Evolutionary conservation across 2,329 filamentous ascomycete species (phyloP), one percentile per base, ranked within the genome.

Genomic region (Hymenoscyphus infarciens): DNA sequence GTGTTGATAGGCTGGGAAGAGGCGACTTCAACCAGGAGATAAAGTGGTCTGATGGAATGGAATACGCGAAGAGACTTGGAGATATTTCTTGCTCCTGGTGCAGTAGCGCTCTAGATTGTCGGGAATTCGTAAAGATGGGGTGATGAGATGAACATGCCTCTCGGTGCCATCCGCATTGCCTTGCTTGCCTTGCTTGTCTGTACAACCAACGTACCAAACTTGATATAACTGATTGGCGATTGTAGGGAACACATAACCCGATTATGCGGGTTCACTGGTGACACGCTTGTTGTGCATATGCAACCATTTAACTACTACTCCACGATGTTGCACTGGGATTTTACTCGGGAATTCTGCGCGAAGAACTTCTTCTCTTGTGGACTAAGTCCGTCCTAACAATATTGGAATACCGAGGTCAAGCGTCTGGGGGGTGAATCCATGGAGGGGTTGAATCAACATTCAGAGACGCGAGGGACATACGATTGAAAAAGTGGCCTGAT

Each of bases 401-500:
- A 19, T 45, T 19, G 39, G 16, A 16, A 8, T 45, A 19, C n/a
- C 10, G 39, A 22, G 39, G 53, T 60, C 60, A 27, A 61, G 35
- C 39, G 55, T 56, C 27, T 45, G 16, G n/a, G 10, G 27, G 22
- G 33, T 5, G 33, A 3, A 25, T 29, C 31, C 35, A 25, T 42
- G 5, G 16, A 38, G 15, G 31, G 54, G 19, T 42, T 8, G 39
- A 42, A 7, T 57, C 56, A 35, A 19, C 22, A 42, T 35, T 5
- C 19, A 35, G 22, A n/a, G 16, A 33, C 29, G 29, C 31, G n/a
- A 10, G 33, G n/a, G 38, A 57, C 31, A 38, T 39, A 25, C 33
- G 16, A 42, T 11, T 33, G 11, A 54, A 19, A 54, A 61, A 42
- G 60, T 62, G 60, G 60, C 29, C 60, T 62, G 60, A 62, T 62